These are phyloP conservation scores for Termitomyces sp. DNA, from an alignment of 768 basidiomycete genomes.

Conservation along the genomic window DNA sequence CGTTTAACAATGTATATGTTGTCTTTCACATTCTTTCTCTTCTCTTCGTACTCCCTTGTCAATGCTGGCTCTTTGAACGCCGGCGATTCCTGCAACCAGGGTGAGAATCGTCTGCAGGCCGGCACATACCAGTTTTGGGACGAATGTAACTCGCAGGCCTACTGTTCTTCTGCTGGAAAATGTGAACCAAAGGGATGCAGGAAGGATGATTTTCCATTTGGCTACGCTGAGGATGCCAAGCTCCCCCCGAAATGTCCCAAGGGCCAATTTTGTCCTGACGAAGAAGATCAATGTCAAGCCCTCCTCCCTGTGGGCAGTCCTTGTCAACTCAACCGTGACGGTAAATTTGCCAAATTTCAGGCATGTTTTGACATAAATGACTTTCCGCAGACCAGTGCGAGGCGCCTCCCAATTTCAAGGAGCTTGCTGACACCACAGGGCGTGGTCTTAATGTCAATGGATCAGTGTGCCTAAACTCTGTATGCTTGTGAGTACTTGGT, in stretches of 20 bases:
- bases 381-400: constrained; percentile 63
- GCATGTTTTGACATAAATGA: background rate
- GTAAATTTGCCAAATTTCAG: constrained; percentile 30
- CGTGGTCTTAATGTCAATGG: constrained; percentile 76
- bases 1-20: constrained; percentile 18
- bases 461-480: constrained; percentile 74
- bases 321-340: constrained; percentile 87
- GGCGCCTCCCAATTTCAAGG: constrained; percentile 56
- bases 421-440: constrained; percentile 58
- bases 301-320: constrained; percentile 54
- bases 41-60: constrained; percentile 32
- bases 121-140: constrained; percentile 78
- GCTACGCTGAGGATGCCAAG: constrained; percentile 37
- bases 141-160: constrained; percentile 70
- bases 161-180: constrained; percentile 47
- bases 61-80: constrained; percentile 41
- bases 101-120: constrained; percentile 61
- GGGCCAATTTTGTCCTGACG: constrained; percentile 80
- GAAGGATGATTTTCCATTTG: constrained; percentile 72
- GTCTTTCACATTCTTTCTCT: constrained; percentile 49
- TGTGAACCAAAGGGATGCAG: constrained; percentile 70
- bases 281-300: constrained; percentile 62
- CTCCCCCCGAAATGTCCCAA: constrained; percentile 57
- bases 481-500: constrained; percentile 69
- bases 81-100: constrained; percentile 42